These are phyloP conservation scores for Betula pendula DNA, from an alignment of 306 rosid species.

Conservation along the genomic window DNA sequence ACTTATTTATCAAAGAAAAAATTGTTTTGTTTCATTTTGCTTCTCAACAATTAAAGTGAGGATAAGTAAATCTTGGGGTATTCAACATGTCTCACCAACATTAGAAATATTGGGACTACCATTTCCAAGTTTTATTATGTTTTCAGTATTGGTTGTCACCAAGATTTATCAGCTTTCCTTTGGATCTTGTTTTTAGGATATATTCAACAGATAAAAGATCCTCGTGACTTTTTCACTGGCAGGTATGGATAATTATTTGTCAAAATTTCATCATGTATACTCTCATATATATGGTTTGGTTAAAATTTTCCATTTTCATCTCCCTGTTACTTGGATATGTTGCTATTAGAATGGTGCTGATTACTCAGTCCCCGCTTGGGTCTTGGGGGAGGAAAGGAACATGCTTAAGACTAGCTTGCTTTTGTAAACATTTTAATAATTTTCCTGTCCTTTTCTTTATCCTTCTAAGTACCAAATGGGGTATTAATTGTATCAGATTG, in stretches of 20 bases:
- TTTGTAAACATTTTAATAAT: slow-evolving; percentile 23
- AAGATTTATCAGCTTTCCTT: slow-evolving; percentile 16
- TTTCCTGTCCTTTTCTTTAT: slow-evolving; percentile 28
- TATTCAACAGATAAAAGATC: slow-evolving; percentile 59
- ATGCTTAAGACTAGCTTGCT: slow-evolving; percentile 18
- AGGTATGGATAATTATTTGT: slow-evolving; percentile 41
- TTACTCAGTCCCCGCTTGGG: slow-evolving; percentile 36
- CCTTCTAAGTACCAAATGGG: slow-evolving; percentile 42
- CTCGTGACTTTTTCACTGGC: slow-evolving; percentile 75
- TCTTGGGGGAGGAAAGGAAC: slow-evolving; percentile 35
- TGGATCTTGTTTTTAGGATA: slow-evolving; percentile 52
- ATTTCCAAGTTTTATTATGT: slow-evolving; percentile 2
- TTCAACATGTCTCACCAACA: background rate
- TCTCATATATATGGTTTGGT: background rate
- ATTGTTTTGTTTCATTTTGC: background rate
- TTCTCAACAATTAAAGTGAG: background rate
- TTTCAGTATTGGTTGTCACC: background rate
- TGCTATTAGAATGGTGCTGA: slow-evolving; percentile 20
- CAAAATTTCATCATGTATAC: slow-evolving; percentile 1
- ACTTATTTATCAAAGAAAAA: too few relatives aligned
- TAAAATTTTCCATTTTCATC: background rate
- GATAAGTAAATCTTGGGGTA: background rate
- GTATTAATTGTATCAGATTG: slow-evolving; percentile 52
- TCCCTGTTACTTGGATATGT: background rate
- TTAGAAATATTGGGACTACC: background rate